Evolutionary conservation across 176 grass and related monocot genomes (phyloP), one percentile per base, ranked within the genome.

Genomic region (Triticum dicoccoides): DNA sequence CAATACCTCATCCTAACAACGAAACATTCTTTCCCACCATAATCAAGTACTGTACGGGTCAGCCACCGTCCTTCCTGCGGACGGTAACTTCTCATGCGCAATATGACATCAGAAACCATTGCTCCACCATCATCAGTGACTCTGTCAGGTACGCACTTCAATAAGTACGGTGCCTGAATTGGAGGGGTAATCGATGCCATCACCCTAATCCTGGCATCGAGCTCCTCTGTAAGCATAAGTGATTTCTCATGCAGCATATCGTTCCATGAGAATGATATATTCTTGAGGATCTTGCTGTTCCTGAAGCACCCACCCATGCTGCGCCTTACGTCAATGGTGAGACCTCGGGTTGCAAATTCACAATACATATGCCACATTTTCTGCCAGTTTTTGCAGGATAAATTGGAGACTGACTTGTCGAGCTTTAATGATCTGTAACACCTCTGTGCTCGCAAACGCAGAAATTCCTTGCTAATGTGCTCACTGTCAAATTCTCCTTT

Each of bases 41-140:
- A 90, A 92, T 95, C 93, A 83, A 98, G 96, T 10, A 98, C 93
- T 0, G 93, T 98, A 27, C 93, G 93, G 58, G 96, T 93, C 58
- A 98, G 75, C 93, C 91, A 98, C n/a, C 93, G 88, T 30, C 96
- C 93, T 91, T 95, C 91, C 85, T 98, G 96, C 3, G 93, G 93
- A 27, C 81, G 89, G 54, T 95, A 95, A 11, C 85, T 68, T 70
- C 88, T 95, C 86, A 89, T 95, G 73, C 84, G 86, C 76, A 98
- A 83, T 90, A 98, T 88, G 73, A 98, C 91, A 80, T 98, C 96
- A 87, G 91, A 98, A 92, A 98, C 86, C 93, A 98, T 98, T 27
- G 93, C 93, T 44, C 96, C 96, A 15, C 89, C 45, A 65, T 98
- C 93, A 92, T 98, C 96, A 72, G 96, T 98, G 45, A 98, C 93